Evolutionary conservation across 129 eudicot species (phyloP), one percentile per base, ranked within the genome.

Genomic region (Lactuca saligna): DNA sequence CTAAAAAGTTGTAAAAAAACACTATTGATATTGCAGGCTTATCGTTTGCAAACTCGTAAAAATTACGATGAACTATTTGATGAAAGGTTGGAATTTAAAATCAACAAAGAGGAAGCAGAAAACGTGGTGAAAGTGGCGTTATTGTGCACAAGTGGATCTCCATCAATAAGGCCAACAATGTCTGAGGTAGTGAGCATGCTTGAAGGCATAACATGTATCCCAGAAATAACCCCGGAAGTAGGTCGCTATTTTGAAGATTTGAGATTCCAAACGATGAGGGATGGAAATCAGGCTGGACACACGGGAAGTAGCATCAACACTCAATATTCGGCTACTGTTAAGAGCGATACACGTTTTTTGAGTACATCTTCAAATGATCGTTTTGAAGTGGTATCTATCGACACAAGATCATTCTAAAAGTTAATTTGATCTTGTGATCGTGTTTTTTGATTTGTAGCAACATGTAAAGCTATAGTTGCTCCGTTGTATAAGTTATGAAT

Each of bases 111-210:
- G 73, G 91, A 90, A 79, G 84, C 79, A 32, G 87, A 80, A 62
- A 74, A 68, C 13, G 61, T 84, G 71, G 88, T 87, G 61, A 87
- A 80, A 72, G 69, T 87, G 42, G 85, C 87, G 16, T 79, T 90
- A 12, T 61, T 84, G 79, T 90, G 95, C 77, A 87, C 95, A 25
- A 87, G 79, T 61, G 87, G 81, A 54, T 76, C 96, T 61, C 92
- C 90, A 3, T 61, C 85, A n/a, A 51, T 79, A 2, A 83, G 96
- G 82, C 96, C 96, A 17, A 69, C 75, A 7, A 89, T 89, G 96
- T 76, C 92, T 0, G 90, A 89, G 76, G 96, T 89, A 13, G 93
- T 81, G 35, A 64, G 63, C 54, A 89, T 89, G 92, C 87, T 89
- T 13, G 84, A 86, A 65, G 90, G 96, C 12, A 63, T 73, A 66